Evolutionary conservation across 78 protist species (phyloP).

Genomic region (Dictyostelium discoideum): dicty_2.7 NC_007088.5:4661501-4662000

Average conservation of each 20-base stretch:
- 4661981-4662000: neutral
- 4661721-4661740: slow-evolving; percentile 76
- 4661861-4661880: neutral
- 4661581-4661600: slow-evolving; percentile 24
- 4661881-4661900: slow-evolving; percentile 66
- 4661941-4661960: neutral
- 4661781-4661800: slow-evolving; percentile 57
- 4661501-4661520: neutral
- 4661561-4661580: neutral
- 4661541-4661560: neutral
- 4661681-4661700: slow-evolving; percentile 70
- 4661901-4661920: slow-evolving; percentile 30
- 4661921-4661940: neutral
- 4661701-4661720: slow-evolving; percentile 80
- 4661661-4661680: slow-evolving; percentile 76
- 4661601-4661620: slow-evolving; percentile 79
- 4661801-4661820: slow-evolving; percentile 68
- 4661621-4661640: slow-evolving; percentile 64
- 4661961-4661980: neutral
- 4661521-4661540: too few species aligned
- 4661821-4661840: slow-evolving; percentile 72
- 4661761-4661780: slow-evolving; percentile 85
- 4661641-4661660: slow-evolving; percentile 79
- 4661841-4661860: slow-evolving; percentile 28
- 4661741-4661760: slow-evolving; percentile 81